Base-by-base conservation (phyloP, 495 filamentous ascomycete species). In the Chaetomidium leptoderma region DNA sequence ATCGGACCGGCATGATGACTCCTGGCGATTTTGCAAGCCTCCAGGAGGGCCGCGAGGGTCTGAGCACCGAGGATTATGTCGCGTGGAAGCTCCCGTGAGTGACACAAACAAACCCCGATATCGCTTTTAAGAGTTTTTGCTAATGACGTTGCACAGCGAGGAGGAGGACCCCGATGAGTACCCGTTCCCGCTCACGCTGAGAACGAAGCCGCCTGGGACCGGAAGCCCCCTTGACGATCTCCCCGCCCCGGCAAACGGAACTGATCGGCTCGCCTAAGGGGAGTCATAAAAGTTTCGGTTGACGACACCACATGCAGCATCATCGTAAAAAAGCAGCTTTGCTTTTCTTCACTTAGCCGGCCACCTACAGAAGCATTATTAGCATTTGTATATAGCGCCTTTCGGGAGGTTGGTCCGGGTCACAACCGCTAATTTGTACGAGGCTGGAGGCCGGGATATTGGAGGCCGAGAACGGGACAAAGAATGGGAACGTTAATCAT, bases 11-110 rank as follows among this genome's bases (percentile, higher is more conserved):
- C 30, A 95, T 97, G 90, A 97, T 98, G 95, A 98, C 93, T 1
- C 93, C 93, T 17, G 93, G 93, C 35, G 93, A 98, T 70, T 98
- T 97, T 76, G 93, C 91, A 3, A 95, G 90, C 48, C 74, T 98
- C 27, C 95, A 97, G 73, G 93, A 98, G 72, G 90, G 90, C 30
- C 84, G 86, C 44, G 93, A 98, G 72, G 93, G 93, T 3, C 72
- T 98, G 61, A 91, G 83, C 72, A 97, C 93, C 14, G 93, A 98
- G 73, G 93, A 98, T 66, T 97, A 98, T 67, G 88, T 97, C 61
- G 86, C 93, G 40, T 98, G 95, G 93, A 95, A 92, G 72, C 77
- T 98, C 23, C 93, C 93, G 89, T 97, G 82, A 87, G 91, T 87
- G 24, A 9, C n/a, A 17, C 30, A 0, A 37, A 32, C 7, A 35